Evolutionary conservation across 2,329 filamentous ascomycete genomes (phyloP).

Genomic region (Cordyceps pruinosa): DNA sequence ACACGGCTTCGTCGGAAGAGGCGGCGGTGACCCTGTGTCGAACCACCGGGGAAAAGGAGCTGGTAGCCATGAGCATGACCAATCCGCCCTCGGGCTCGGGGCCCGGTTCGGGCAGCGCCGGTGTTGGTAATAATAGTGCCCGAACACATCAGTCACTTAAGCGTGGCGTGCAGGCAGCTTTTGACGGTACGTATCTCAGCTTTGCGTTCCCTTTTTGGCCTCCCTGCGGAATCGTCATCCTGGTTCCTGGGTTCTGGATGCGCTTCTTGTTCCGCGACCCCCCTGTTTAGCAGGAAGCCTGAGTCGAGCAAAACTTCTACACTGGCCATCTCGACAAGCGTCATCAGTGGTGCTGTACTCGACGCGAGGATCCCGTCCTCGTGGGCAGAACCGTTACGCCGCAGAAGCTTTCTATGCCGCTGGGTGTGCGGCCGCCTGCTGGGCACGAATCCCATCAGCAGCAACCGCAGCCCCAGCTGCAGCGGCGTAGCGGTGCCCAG

Average conservation of each 20-base stretch:
- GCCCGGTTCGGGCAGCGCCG: conserved; percentile 7
- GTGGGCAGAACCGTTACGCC: not conserved
- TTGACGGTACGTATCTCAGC: conserved; percentile 45
- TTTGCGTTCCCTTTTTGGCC: not conserved
- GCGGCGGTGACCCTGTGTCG: not conserved
- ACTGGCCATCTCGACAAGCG: not conserved
- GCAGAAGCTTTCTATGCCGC: not conserved
- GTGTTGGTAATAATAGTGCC: conserved; percentile 38
- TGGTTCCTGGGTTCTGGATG: not conserved
- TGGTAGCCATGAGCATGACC: conserved; percentile 46
- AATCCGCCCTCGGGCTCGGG: conserved; percentile 46
- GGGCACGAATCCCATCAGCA: not conserved
- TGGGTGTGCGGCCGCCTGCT: not conserved
- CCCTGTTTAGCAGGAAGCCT: not conserved
- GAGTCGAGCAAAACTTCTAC: not conserved
- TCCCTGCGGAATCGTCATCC: conserved; percentile 1
- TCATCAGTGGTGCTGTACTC: too few species aligned
- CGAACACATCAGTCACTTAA: conserved; percentile 40
- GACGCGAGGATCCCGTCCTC: not conserved
- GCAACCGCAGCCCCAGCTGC: not conserved
- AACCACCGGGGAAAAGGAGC: too few species aligned
- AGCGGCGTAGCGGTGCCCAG: not conserved
- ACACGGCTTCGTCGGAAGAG: conserved; percentile 2
- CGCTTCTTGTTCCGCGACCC: not conserved
- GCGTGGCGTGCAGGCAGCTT: conserved; percentile 52